Evolutionary conservation across 2,329 filamentous ascomycete species (phyloP).

Genomic region (Hortaea sp.): DNA sequence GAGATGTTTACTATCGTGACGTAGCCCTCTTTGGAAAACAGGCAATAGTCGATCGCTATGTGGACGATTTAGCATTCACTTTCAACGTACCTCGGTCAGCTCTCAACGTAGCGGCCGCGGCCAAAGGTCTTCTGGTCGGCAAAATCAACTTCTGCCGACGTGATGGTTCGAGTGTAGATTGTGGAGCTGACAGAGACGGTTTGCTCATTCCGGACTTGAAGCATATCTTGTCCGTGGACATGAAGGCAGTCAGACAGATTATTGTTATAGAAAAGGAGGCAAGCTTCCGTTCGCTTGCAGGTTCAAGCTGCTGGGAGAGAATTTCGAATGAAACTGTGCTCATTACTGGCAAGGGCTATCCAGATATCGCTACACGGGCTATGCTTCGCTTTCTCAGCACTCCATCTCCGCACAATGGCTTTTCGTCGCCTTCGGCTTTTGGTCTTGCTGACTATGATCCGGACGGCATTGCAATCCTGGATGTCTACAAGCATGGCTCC

Average conservation of each 20-base stretch:
- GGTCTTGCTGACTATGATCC: constrained; percentile 67
- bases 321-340: constrained; percentile 50
- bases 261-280: constrained; percentile 76
- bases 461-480: constrained; percentile 62
- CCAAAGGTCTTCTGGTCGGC: constrained; percentile 62
- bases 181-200: constrained; percentile 40
- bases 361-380: constrained; percentile 59
- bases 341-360: constrained; percentile 72
- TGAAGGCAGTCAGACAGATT: constrained; percentile 50
- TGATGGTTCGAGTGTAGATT: constrained; percentile 36
- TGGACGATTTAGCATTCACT: constrained; percentile 65
- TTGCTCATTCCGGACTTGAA: constrained; percentile 48
- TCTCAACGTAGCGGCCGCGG: constrained; percentile 63
- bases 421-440: constrained; percentile 41
- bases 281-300: constrained; percentile 60
- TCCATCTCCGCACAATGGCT: constrained; percentile 35
- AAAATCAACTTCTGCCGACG: constrained; percentile 39
- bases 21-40: constrained; percentile 63
- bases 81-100: constrained; percentile 53
- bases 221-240: constrained; percentile 41
- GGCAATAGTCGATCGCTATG: constrained; percentile 55
- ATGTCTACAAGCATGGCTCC: constrained; percentile 65
- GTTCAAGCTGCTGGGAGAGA: constrained; percentile 45
- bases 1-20: constrained; percentile 72
- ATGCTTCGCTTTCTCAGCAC: constrained; percentile 50